Percentiles rank a stretch among this genome's conserved stretches.
Conservation (phyloP, 192 early-diverging fungal genomes). For the Geranomyces michiganensis region DNA sequence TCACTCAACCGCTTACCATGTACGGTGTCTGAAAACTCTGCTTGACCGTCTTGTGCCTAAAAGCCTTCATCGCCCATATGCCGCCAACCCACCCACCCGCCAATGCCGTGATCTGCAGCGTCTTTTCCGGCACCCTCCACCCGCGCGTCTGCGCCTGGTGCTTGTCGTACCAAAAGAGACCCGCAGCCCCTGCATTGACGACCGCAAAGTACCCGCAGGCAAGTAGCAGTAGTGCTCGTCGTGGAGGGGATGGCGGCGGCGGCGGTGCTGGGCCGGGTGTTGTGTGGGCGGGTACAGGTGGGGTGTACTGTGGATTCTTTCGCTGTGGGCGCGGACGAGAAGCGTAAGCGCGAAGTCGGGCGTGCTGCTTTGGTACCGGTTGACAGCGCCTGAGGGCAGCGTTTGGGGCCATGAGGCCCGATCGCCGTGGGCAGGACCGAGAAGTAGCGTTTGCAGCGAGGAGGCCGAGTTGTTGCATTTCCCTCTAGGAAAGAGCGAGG, state of each 20-base stretch:
- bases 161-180: conserved; percentile 61
- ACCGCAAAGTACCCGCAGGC: conserved; percentile 41
- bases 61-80: conserved; percentile 55
- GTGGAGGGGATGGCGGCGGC: conserved; percentile 4
- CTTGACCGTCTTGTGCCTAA: conserved; percentile 60
- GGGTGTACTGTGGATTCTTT: not conserved
- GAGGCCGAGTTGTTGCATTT: no score
- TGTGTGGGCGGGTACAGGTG: not conserved
- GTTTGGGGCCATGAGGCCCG: no score
- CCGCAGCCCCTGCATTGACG: conserved; percentile 45
- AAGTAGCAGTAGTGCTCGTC: conserved; percentile 26
- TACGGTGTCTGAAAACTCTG: conserved; percentile 51
- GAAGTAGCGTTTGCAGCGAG: no score
- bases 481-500: no score
- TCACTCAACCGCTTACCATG: no score
- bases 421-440: no score
- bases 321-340: not conserved
- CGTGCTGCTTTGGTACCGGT: no score
- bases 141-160: conserved; percentile 48
- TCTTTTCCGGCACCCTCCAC: conserved; percentile 56
- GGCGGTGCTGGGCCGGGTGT: not conserved
- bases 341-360: not conserved
- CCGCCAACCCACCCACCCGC: conserved; percentile 59
- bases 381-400: no score
- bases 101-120: conserved; percentile 53